Conservation (phyloP, 2,329 filamentous ascomycete species). For the Pestalotiopsis sp. region DNA sequence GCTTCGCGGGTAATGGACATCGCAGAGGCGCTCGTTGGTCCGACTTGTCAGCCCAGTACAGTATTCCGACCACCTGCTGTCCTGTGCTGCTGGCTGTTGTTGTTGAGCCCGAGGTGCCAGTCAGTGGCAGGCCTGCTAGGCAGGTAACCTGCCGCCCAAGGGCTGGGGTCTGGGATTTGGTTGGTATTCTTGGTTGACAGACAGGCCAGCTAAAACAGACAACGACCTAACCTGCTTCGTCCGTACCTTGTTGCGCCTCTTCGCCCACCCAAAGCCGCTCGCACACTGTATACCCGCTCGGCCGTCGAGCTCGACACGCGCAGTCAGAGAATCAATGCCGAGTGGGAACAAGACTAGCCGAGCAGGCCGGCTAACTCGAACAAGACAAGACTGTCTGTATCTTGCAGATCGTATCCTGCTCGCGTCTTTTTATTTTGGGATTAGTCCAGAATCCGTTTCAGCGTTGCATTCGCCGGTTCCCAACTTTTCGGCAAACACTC, state of each 20-base stretch:
- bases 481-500: slow-evolving; percentile 8
- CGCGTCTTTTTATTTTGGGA: slow-evolving; percentile 9
- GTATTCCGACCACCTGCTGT: background rate
- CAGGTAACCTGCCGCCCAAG: too few relatives aligned
- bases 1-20: slow-evolving; percentile 2
- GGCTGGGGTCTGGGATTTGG: too few relatives aligned
- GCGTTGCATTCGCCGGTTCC: slow-evolving; percentile 1
- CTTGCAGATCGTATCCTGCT: background rate
- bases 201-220: too few relatives aligned
- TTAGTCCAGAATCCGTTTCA: slow-evolving; percentile 1
- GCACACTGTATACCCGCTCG: background rate
- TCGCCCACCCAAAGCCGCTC: too few relatives aligned
- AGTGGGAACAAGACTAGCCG: background rate
- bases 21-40: background rate
- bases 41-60: background rate
- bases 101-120: background rate
- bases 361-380: background rate
- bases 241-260: too few relatives aligned
- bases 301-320: slow-evolving; percentile 5
- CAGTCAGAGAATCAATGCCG: background rate
- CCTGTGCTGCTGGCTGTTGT: background rate
- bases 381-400: background rate
- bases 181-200: too few relatives aligned
- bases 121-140: too few relatives aligned
- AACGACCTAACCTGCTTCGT: too few relatives aligned